Base-by-base conservation (phyloP, 768 basidiomycete species). In the Agrocybe praecox region DNA sequence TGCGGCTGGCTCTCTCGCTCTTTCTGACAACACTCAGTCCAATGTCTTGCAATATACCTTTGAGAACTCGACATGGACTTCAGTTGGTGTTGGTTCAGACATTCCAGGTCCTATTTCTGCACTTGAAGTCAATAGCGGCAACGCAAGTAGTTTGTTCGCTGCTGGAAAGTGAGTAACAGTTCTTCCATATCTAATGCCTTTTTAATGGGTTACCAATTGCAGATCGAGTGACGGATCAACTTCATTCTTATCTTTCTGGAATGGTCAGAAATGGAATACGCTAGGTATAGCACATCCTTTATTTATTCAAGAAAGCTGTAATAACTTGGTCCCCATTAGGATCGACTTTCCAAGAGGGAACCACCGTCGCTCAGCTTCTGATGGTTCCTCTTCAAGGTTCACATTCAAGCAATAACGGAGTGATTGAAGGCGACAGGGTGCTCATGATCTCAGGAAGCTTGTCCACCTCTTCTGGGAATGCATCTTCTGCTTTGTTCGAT, bases 81-180 rank as follows among this genome's bases (percentile, higher is more conserved):
- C 87, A 1, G 67, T 95, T 23, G 93, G 91, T 10, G 67, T 74
- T 45, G 71, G 81, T 12, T 68, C 71, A 12, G 78, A 83, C 46
- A 77, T 98, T 21, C 93, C 95, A 45, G 96, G 96, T 2, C 94
- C 95, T 2, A 90, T 94, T 1, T 90, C 94, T 2, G 95, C 96
- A 11, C 69, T 98, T 50, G 89, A 89, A 52, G 89, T 94, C 42
- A 92, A 98, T 70, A 77, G 87, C 60, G 81, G 83, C 19, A 94
- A 97, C 67, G 69, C 74, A 1, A 90, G 85, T 63, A 96, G 91
- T 65, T 82, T 98, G 53, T 99, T 95, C 65, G 92, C 89, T 46
- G 93, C 95, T 32, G 96, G 96, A 63, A 84, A 82, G 88, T 94
- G 58, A 68, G 87, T 48, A 9, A n/a, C 40, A 45, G 32, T 58